Percentiles rank a stretch among this genome's conserved stretches.
Evolutionary conservation across 805 yeast genomes (phyloP).

Genomic region (Jamesozyma jinghongensis): DNA sequence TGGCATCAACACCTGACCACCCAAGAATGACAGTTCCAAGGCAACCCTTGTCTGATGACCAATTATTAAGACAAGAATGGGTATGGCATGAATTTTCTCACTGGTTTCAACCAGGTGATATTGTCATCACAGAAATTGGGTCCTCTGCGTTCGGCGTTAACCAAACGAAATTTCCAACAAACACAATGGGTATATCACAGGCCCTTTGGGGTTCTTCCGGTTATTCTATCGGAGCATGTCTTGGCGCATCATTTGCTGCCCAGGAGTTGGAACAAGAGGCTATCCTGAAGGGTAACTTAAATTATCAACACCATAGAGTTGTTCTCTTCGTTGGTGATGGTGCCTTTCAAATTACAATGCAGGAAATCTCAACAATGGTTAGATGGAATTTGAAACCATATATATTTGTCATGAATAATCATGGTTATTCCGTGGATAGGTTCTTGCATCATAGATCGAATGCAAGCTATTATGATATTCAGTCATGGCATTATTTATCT

Average conservation of each 20-base stretch:
- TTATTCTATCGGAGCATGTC: constrained; percentile 53
- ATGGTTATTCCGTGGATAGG: constrained; percentile 60
- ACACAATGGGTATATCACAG: constrained; percentile 47
- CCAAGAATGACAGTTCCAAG: constrained; percentile 23
- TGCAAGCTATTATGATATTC: constrained; percentile 47
- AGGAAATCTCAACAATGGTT: constrained; percentile 52
- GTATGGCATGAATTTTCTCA: constrained; percentile 44
- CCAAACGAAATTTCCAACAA: constrained; percentile 46
- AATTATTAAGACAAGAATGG: constrained; percentile 34
- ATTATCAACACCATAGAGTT: constrained; percentile 38
- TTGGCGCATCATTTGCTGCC: constrained; percentile 54
- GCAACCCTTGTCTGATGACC: constrained; percentile 11
- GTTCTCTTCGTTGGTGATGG: constrained; percentile 61
- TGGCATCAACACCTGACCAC: constrained; percentile 6
- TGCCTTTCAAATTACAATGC: constrained; percentile 57
- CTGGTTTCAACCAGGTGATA: constrained; percentile 48
- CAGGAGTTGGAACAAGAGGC: constrained; percentile 31
- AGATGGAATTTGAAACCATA: constrained; percentile 48
- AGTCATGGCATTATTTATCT: constrained; percentile 48
- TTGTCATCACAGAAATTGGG: constrained; percentile 55
- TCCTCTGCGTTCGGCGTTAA: constrained; percentile 56
- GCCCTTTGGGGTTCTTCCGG: constrained; percentile 62
- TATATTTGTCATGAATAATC: constrained; percentile 51
- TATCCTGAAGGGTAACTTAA: constrained; percentile 7
- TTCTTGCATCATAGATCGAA: constrained; percentile 49